Evolutionary conservation across 768 basidiomycete genomes (phyloP).

Genomic region (Clitopilus passeckerianus): DNA sequence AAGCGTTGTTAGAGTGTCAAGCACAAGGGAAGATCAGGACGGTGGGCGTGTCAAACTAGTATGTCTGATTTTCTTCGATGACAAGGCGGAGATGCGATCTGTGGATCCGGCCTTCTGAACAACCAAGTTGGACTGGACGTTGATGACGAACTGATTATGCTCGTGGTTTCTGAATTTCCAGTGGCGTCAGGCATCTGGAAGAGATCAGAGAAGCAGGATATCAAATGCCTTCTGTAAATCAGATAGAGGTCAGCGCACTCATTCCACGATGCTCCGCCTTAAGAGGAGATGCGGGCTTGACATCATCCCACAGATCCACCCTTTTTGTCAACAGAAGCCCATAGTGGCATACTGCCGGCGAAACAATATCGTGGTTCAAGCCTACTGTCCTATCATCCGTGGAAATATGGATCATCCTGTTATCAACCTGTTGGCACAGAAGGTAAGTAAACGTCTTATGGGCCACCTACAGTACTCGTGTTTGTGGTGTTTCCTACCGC

Average conservation of each 20-base stretch:
- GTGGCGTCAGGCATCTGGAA: constrained; percentile 66
- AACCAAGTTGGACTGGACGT: background rate
- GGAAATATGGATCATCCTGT: constrained; percentile 51
- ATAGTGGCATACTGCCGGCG: constrained; percentile 72
- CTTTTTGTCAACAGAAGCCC: constrained; percentile 74
- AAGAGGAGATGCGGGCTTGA: background rate
- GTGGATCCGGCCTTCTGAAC: background rate
- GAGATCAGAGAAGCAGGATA: constrained; percentile 63
- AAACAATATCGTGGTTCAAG: constrained; percentile 60
- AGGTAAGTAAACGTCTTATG: constrained; percentile 36
- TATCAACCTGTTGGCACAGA: constrained; percentile 49
- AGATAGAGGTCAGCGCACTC: constrained; percentile 58
- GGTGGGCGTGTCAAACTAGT: constrained; percentile 88
- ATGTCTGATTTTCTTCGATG: constrained; percentile 16
- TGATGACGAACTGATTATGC: background rate
- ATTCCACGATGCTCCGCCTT: background rate
- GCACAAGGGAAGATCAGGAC: constrained; percentile 59
- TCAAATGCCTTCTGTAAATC: constrained; percentile 70
- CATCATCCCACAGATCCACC: constrained; percentile 54
- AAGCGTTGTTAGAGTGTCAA: constrained; percentile 60
- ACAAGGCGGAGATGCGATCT: background rate
- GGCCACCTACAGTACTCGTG: background rate
- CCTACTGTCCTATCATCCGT: constrained; percentile 73
- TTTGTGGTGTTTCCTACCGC: background rate
- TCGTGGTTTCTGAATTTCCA: constrained; percentile 17